Conservation (phyloP, 78 protist species). For the Acrasis kona region DNA sequence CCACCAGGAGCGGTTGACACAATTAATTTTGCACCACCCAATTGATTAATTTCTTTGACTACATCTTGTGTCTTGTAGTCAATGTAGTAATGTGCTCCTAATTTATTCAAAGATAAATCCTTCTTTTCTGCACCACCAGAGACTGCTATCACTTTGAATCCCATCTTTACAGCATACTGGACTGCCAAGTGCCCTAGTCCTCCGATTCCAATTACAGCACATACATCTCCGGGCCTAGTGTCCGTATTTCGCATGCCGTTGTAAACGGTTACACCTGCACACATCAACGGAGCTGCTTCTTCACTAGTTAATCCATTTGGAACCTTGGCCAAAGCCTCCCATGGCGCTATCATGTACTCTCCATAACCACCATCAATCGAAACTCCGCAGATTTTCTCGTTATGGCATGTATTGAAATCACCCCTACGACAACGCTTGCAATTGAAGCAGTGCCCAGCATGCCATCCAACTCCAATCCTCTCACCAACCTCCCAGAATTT, state of each 20-base stretch:
- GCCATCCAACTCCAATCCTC: slow-evolving; percentile 43
- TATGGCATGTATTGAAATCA: slow-evolving; percentile 8
- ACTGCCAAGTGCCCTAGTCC: slow-evolving; percentile 59
- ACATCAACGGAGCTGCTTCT: slow-evolving; percentile 37
- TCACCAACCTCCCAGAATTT: slow-evolving; percentile 21
- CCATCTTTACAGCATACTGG: slow-evolving; percentile 39
- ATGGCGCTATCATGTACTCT: slow-evolving; percentile 22
- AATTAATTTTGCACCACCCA: too few relatives aligned
- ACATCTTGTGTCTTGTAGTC: too few relatives aligned
- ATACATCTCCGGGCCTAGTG: slow-evolving; percentile 18
- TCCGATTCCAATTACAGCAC: slow-evolving; percentile 44
- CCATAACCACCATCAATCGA: slow-evolving; percentile 42
- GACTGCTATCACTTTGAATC: slow-evolving; percentile 29
- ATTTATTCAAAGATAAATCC: too few relatives aligned
- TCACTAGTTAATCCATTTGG: slow-evolving; percentile 20
- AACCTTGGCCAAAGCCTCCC: background rate
- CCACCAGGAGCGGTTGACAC: too few relatives aligned
- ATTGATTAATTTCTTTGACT: too few relatives aligned
- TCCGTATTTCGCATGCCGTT: slow-evolving; percentile 15
- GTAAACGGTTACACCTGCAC: slow-evolving; percentile 57
- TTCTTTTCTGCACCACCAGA: too few relatives aligned
- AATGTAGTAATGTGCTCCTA: too few relatives aligned
- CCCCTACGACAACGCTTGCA: slow-evolving; percentile 27
- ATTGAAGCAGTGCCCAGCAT: slow-evolving; percentile 18
- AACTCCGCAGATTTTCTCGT: background rate